phyloP scores from a whole-genome alignment of 1,284 basidiomycete species.

The Fomes fomentarius region DNA sequence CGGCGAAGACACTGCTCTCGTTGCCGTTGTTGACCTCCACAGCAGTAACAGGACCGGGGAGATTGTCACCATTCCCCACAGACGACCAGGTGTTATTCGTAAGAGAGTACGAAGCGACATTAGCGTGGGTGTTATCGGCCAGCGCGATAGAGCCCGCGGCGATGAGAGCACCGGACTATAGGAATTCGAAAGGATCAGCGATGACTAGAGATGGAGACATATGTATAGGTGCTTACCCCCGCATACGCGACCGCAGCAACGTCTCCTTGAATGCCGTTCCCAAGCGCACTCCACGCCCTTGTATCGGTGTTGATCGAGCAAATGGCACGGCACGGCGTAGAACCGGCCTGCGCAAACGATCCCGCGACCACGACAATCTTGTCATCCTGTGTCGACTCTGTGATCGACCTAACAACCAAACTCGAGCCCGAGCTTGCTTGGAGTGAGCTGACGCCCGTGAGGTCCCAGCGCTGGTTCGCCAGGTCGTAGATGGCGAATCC shows the following conservation, averaged over 20 bases:
- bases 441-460: constrained; percentile 58
- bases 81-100: constrained; percentile 78
- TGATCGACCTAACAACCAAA: constrained; percentile 79
- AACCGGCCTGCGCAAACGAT: constrained; percentile 81
- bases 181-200: constrained; percentile 2
- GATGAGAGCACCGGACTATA: constrained; percentile 63
- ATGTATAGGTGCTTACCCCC: constrained; percentile 73
- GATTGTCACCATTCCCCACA: constrained; percentile 63
- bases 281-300: constrained; percentile 82
- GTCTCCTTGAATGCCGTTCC: constrained; percentile 84
- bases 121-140: constrained; percentile 33
- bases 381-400: constrained; percentile 61
- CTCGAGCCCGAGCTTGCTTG: constrained; percentile 54
- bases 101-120: constrained; percentile 74
- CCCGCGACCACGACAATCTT: constrained; percentile 84
- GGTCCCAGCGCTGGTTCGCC: constrained; percentile 58
- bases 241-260: constrained; percentile 81
- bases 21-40: constrained; percentile 86
- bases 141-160: constrained; percentile 78
- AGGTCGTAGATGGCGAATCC: constrained; percentile 84
- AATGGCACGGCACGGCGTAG: constrained; percentile 75
- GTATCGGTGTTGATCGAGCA: constrained; percentile 75
- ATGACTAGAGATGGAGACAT: background rate
- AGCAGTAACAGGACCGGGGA: constrained; percentile 91
- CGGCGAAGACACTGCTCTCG: constrained; percentile 84